A percentile compares a stretch with the other conserved stretches of the same genome.
Evolutionary conservation across 345 rosid species (phyloP).

Genomic region (Clausena lansium): DNA sequence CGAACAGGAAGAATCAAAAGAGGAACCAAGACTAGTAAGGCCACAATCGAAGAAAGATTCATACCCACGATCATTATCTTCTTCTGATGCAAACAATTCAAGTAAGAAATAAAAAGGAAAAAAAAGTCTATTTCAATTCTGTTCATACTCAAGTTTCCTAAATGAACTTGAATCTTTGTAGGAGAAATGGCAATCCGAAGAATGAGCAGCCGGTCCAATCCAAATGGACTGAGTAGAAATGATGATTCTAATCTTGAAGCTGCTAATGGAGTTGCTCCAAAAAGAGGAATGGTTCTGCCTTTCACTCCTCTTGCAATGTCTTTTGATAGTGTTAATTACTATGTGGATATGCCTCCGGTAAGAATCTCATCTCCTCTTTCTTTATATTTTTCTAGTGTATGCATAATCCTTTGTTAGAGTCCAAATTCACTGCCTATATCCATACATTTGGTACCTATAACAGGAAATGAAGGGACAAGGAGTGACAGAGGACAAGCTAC

Average conservation of each 20-base stretch:
- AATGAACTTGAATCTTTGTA: slow-evolving; percentile 8
- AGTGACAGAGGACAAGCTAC: slow-evolving; percentile 62
- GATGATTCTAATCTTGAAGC: slow-evolving; percentile 30
- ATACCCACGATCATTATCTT: slow-evolving; percentile 29
- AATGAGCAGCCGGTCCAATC: slow-evolving; percentile 22
- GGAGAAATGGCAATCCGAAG: slow-evolving; percentile 27
- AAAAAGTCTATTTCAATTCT: neutral
- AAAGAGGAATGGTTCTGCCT: slow-evolving; percentile 84
- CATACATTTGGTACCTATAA: slow-evolving; percentile 3
- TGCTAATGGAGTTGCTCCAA: slow-evolving; percentile 34
- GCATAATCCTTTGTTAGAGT: neutral
- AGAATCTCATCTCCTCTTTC: slow-evolving; percentile 20
- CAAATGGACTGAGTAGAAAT: slow-evolving; percentile 28
- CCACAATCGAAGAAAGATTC: slow-evolving; percentile 28
- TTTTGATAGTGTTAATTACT: slow-evolving; percentile 59
- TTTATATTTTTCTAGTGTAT: neutral
- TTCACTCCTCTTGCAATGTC: slow-evolving; percentile 83
- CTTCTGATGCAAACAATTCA: slow-evolving; percentile 42
- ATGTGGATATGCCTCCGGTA: slow-evolving; percentile 81
- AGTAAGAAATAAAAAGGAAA: slow-evolving; percentile 32
- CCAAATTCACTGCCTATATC: neutral
- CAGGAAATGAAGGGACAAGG: slow-evolving; percentile 95
- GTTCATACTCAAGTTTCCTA: slow-evolving; percentile 11
- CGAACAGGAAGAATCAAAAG: slow-evolving; percentile 26
- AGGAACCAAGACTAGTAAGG: slow-evolving; percentile 28